phyloP scores from a whole-genome alignment of 2,329 filamentous ascomycete genomes.

The Ophiognomonia clavigignenti-juglandacearum region DNA sequence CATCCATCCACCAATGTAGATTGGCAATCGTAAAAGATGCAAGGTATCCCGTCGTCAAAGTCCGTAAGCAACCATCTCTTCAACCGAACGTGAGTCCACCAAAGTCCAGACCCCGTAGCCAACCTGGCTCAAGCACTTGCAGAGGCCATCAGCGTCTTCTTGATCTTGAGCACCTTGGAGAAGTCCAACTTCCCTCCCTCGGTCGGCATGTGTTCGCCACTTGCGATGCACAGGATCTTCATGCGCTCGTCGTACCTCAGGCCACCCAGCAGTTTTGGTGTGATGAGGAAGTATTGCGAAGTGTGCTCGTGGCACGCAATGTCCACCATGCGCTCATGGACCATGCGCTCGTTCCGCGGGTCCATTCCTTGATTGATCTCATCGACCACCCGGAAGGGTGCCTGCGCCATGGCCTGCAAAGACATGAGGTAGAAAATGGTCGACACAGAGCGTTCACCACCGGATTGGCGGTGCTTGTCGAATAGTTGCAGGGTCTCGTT shows the following conservation, averaged over 20 bases:
- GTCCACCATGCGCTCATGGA: conserved; percentile 96
- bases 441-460: conserved; percentile 90
- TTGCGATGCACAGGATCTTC: conserved; percentile 90
- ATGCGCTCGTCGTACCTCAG: conserved; percentile 85
- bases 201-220: conserved; percentile 67
- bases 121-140: conserved; percentile 14
- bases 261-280: conserved; percentile 84
- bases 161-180: conserved; percentile 36
- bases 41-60: no score
- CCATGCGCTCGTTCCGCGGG: conserved; percentile 94
- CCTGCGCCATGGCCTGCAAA: conserved; percentile 85
- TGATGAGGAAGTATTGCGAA: conserved; percentile 94
- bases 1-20: no score
- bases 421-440: conserved; percentile 99
- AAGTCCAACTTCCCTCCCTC: conserved; percentile 50
- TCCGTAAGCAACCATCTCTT: no score
- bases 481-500: conserved; percentile 80
- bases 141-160: conserved; percentile 33
- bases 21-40: no score
- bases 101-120: background rate
- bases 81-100: no score
- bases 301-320: conserved; percentile 84
- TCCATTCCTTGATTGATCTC: conserved; percentile 99
- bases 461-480: conserved; percentile 89
- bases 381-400: conserved; percentile 96